Percentiles rank a stretch among this genome's conserved stretches.
Conservation (phyloP, 352 stramenopile species). For the Globisporangium sylvaticum region DNA sequence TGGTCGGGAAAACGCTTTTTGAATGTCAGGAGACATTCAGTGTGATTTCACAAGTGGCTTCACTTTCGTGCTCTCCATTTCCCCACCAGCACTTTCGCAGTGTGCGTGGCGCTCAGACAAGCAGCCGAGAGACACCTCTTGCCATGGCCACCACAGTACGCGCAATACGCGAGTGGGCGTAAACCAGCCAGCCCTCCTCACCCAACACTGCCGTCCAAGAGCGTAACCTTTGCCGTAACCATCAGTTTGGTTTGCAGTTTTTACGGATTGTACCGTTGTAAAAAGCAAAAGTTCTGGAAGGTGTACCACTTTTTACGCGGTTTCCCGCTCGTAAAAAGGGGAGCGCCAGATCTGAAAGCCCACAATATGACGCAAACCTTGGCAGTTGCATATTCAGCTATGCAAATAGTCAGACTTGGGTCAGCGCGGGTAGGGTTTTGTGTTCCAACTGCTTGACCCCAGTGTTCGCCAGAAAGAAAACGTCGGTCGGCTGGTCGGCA, state of each 20-base stretch:
- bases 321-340: constrained; percentile 5
- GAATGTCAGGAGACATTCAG: not conserved
- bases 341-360: not conserved
- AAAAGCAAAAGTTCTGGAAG: constrained; percentile 10
- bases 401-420: not conserved
- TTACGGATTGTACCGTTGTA: constrained; percentile 13
- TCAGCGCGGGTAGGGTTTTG: not conserved
- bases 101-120: not conserved
- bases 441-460: not conserved
- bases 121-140: not conserved
- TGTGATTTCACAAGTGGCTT: no score
- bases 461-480: not conserved
- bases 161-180: not conserved
- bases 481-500: constrained; percentile 1
- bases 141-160: not conserved
- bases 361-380: constrained; percentile 4
- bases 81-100: not conserved
- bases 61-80: not conserved
- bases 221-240: constrained; percentile 7
- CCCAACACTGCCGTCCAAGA: not conserved
- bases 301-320: constrained; percentile 9
- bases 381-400: not conserved
- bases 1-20: not conserved
- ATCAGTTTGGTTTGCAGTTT: not conserved
- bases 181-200: not conserved